phyloP scores from a whole-genome alignment of 2,329 filamentous ascomycete species.

The Clarireedia paspali region DNA sequence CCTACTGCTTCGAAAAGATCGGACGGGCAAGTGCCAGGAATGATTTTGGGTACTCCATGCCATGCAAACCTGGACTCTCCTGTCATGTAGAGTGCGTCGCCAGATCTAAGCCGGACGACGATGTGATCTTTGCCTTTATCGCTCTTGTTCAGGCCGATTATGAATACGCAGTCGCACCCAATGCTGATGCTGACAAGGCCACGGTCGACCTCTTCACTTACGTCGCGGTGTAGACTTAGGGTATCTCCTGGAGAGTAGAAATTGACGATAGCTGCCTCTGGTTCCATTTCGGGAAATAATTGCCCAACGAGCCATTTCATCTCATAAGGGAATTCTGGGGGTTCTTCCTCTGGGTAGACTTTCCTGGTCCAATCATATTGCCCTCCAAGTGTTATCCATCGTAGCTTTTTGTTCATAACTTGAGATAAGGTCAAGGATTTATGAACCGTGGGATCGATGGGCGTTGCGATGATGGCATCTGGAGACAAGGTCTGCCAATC shows the following conservation, averaged over 20 bases:
- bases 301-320: conserved; percentile 58
- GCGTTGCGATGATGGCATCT: conserved; percentile 46
- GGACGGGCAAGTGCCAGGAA: conserved; percentile 69
- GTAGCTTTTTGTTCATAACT: conserved; percentile 71
- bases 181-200: conserved; percentile 81
- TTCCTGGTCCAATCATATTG: conserved; percentile 96
- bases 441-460: conserved; percentile 68
- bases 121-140: conserved; percentile 37
- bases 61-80: conserved; percentile 77
- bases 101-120: conserved; percentile 65
- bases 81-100: conserved; percentile 88
- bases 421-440: conserved; percentile 56
- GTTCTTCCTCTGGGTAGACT: conserved; percentile 60
- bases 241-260: conserved; percentile 87
- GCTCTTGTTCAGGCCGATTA: conserved; percentile 54
- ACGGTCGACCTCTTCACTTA: conserved; percentile 74
- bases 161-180: conserved; percentile 84
- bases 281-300: conserved; percentile 68
- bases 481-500: not conserved
- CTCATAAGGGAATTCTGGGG: conserved; percentile 68
- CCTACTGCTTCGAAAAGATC: conserved; percentile 70
- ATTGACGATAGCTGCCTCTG: conserved; percentile 90
- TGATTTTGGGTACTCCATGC: conserved; percentile 88
- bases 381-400: conserved; percentile 90
- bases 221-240: conserved; percentile 87